These are phyloP conservation scores for Solanum sejunctum DNA, from an alignment of 257 asterid genomes.

Conservation along the genomic window DNA sequence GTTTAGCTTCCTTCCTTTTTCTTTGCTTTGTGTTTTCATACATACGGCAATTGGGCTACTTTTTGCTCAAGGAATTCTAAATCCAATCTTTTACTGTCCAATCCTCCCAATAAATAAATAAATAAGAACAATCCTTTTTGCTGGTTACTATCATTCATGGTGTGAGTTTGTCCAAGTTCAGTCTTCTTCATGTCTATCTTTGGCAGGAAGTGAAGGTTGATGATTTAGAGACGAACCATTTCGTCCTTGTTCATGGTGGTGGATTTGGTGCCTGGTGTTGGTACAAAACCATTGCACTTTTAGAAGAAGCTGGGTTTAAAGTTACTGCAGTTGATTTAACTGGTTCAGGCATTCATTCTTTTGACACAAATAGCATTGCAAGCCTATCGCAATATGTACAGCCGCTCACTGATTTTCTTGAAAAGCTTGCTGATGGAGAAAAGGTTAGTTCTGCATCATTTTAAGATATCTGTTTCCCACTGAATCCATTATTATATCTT, in stretches of 20 bases:
- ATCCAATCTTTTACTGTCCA: neutral
- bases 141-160: neutral
- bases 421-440: conserved; percentile 62
- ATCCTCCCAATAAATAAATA: neutral
- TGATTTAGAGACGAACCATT: conserved; percentile 63
- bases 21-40: neutral
- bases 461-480: neutral
- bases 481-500: neutral
- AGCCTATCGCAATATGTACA: conserved; percentile 77
- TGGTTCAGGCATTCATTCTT: conserved; percentile 92
- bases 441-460: conserved; percentile 41
- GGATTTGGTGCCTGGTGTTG: conserved; percentile 99
- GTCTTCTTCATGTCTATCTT: conserved; percentile 1
- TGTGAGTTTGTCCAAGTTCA: neutral
- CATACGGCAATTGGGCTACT: neutral
- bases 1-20: neutral
- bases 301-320: conserved; percentile 81
- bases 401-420: conserved; percentile 70
- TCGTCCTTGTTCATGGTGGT: conserved; percentile 98
- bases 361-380: conserved; percentile 65
- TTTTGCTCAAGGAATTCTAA: neutral
- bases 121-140: neutral
- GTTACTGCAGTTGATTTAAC: conserved; percentile 94
- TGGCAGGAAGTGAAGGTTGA: conserved; percentile 68
- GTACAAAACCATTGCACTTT: conserved; percentile 90